Percentiles rank a stretch among this genome's conserved stretches.
Evolutionary conservation across 2,329 filamentous ascomycete species (phyloP).

Genomic region (Monilinia polystroma): DNA sequence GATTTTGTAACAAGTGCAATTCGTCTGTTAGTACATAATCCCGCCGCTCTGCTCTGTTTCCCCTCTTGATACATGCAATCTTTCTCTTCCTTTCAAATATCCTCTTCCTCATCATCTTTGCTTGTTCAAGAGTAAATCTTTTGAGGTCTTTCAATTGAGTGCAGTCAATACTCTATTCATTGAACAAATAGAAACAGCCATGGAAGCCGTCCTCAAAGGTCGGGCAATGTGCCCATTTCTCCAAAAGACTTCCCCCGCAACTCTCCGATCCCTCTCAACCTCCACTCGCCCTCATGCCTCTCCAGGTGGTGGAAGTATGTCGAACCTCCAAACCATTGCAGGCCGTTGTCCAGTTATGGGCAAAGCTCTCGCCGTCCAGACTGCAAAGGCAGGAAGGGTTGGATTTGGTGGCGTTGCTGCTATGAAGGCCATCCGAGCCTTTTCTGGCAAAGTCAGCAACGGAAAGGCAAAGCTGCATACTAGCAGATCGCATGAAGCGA

Average conservation of each 20-base stretch:
- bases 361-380: constrained; percentile 90
- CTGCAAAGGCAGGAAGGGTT: constrained; percentile 52
- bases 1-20: constrained; percentile 2
- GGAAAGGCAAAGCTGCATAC: constrained; percentile 79
- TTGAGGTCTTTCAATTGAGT: background rate
- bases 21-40: background rate
- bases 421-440: constrained; percentile 51
- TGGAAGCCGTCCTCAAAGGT: constrained; percentile 24
- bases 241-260: constrained; percentile 88
- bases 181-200: constrained; percentile 11
- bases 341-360: constrained; percentile 98
- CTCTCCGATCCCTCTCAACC: constrained; percentile 84
- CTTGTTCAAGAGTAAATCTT: background rate
- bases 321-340: constrained; percentile 90
- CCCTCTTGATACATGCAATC: background rate
- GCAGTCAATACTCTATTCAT: background rate
- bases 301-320: constrained; percentile 88
- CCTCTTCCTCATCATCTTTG: background rate
- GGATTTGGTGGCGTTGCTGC: constrained; percentile 45
- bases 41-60: background rate
- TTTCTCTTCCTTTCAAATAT: background rate
- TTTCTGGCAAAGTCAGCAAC: constrained; percentile 52
- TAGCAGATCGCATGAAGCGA: constrained; percentile 72
- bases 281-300: constrained; percentile 55
- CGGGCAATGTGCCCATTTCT: constrained; percentile 88